Evolutionary conservation across 257 asterid species (phyloP).

Genomic region (Solanum chmielewskii): DNA sequence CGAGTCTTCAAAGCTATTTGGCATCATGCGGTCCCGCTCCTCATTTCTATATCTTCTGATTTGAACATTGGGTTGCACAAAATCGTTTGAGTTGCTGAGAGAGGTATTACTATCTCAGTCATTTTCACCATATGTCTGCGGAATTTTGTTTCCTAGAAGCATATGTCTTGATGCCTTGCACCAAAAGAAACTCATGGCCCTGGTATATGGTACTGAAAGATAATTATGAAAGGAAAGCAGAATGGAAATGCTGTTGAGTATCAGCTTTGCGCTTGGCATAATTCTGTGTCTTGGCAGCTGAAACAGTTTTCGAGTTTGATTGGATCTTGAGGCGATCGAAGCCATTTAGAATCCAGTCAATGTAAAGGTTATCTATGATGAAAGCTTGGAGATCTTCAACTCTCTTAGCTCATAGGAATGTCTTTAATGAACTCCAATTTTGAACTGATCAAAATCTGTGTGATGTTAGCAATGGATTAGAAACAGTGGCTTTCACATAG

Average conservation of each 20-base stretch:
- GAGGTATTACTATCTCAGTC: background rate
- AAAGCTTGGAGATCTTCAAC: background rate
- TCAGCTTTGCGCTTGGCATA: background rate
- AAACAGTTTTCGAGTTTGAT: background rate
- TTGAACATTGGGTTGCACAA: slow-evolving; percentile 72
- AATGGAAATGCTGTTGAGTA: background rate
- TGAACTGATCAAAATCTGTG: background rate
- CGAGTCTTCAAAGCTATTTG: slow-evolving; percentile 92
- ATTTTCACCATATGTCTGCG: background rate
- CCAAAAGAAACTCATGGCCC: background rate
- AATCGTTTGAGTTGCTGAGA: slow-evolving; percentile 13
- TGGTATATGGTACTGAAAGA: background rate
- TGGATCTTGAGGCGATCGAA: background rate
- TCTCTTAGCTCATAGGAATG: background rate
- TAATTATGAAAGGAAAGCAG: background rate
- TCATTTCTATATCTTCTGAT: slow-evolving; percentile 92
- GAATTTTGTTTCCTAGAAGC: background rate
- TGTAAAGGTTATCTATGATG: background rate
- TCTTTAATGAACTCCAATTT: background rate
- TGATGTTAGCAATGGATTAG: background rate
- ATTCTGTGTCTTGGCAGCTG: background rate
- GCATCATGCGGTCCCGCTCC: slow-evolving; percentile 70
- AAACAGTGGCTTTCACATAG: background rate
- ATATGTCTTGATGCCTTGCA: background rate
- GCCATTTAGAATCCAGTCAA: background rate